Evolutionary conservation across 1,284 basidiomycete genomes (phyloP).

Genomic region (Irpex sp.): DNA sequence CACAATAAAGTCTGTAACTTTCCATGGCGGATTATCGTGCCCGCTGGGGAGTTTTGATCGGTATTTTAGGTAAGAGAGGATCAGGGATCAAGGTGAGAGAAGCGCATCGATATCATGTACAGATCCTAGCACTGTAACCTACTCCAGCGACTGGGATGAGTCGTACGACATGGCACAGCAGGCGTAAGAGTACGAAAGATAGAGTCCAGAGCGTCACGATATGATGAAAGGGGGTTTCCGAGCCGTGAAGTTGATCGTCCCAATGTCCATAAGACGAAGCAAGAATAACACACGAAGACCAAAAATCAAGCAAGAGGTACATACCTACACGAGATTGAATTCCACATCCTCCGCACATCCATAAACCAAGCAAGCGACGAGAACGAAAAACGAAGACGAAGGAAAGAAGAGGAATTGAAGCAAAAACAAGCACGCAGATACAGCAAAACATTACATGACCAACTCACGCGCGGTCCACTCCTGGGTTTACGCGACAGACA

Average conservation of each 20-base stretch:
- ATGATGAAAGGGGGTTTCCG: neutral
- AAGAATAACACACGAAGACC: neutral
- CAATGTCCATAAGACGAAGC: neutral
- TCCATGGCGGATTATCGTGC: no score
- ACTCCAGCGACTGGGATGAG: neutral
- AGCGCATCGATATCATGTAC: neutral
- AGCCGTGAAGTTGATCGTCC: neutral
- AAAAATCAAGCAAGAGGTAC: neutral
- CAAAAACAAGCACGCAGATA: neutral
- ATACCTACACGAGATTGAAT: neutral
- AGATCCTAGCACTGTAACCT: neutral
- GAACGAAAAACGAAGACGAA: neutral
- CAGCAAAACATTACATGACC: neutral
- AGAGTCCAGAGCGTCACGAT: neutral
- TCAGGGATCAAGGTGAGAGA: neutral
- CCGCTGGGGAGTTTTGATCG: no score
- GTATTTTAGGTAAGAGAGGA: neutral
- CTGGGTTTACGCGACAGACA: constrained; percentile 37
- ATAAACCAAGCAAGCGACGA: neutral
- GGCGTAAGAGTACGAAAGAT: neutral
- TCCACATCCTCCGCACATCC: neutral
- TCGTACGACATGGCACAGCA: neutral
- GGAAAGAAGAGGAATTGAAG: neutral
- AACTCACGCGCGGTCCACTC: neutral
- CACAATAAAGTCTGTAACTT: no score